Conservation (phyloP, 306 rosid genomes). For the Arachis stenosperma region DNA sequence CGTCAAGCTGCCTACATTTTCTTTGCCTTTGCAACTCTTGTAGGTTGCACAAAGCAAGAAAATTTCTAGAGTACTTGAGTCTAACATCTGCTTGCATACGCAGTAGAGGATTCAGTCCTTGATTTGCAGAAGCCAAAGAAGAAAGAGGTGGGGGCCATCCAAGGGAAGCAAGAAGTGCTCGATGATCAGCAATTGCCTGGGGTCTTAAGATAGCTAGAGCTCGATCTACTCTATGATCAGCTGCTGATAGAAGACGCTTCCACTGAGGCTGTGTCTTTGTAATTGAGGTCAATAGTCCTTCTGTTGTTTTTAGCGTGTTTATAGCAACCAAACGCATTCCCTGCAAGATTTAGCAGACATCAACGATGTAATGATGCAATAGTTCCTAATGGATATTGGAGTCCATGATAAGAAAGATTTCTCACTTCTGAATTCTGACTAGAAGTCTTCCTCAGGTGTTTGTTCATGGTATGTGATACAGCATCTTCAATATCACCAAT, state of each 20-base stretch:
- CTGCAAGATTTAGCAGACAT: slow-evolving; percentile 53
- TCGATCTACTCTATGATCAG: slow-evolving; percentile 93
- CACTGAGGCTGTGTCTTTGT: slow-evolving; percentile 72
- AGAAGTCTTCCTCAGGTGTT: slow-evolving; percentile 63
- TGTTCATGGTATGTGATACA: slow-evolving; percentile 73
- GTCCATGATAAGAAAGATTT: slow-evolving; percentile 17
- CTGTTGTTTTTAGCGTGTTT: slow-evolving; percentile 64
- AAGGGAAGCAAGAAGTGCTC: slow-evolving; percentile 80
- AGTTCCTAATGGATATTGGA: slow-evolving; percentile 31
- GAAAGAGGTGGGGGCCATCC: slow-evolving; percentile 97
- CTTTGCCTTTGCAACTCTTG: slow-evolving; percentile 88
- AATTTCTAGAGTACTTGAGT: slow-evolving; percentile 72
- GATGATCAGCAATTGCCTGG: slow-evolving; percentile 85
- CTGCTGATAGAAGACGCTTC: slow-evolving; percentile 81
- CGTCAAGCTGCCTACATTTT: slow-evolving; percentile 81
- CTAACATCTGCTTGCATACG: slow-evolving; percentile 82
- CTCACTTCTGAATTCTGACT: slow-evolving; percentile 76
- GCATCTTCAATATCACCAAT: slow-evolving; percentile 94
- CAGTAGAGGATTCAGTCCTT: slow-evolving; percentile 70
- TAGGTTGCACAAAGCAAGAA: slow-evolving; percentile 77
- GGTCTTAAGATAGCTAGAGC: slow-evolving; percentile 91
- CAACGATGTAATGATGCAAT: slow-evolving; percentile 17
- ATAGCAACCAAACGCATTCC: slow-evolving; percentile 66
- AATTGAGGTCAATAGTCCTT: slow-evolving; percentile 67
- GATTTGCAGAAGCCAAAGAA: slow-evolving; percentile 48